Conservation (phyloP, 2,329 filamentous ascomycete species). For the Penicillium palitans region DNA sequence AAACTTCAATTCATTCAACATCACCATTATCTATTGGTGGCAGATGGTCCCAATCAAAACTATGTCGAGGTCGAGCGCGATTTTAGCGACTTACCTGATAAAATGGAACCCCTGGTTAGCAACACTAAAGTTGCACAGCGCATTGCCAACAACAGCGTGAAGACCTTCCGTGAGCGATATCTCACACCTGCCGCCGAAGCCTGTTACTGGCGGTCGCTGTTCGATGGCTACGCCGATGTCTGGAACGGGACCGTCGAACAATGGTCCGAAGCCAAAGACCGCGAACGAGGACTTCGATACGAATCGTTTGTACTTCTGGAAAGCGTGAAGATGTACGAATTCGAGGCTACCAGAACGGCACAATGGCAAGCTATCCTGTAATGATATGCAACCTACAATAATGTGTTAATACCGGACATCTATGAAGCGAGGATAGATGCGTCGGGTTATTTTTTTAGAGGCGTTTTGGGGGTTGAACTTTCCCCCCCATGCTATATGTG, state of each 20-base stretch:
- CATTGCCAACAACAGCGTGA: conserved; percentile 51
- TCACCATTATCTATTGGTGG: conserved; percentile 47
- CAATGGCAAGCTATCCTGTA: conserved; percentile 3
- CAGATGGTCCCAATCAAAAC: conserved; percentile 49
- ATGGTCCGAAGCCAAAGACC: conserved; percentile 12
- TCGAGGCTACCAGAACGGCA: conserved; percentile 13
- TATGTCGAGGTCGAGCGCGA: conserved; percentile 50
- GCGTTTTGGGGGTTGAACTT: not conserved
- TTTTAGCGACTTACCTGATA: conserved; percentile 56
- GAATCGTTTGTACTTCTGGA: conserved; percentile 36
- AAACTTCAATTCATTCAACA: conserved; percentile 51
- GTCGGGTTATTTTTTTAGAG: not conserved
- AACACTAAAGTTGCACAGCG: conserved; percentile 41
- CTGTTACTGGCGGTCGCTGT: conserved; percentile 53
- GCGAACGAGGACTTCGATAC: conserved; percentile 30
- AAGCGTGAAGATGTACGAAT: conserved; percentile 30
- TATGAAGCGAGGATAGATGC: not conserved
- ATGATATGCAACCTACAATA: not conserved
- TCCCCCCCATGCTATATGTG: not conserved
- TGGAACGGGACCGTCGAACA: conserved; percentile 23
- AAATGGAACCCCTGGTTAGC: conserved; percentile 40
- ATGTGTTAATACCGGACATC: not conserved
- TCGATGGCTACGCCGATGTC: conserved; percentile 34
- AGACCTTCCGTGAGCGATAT: conserved; percentile 51
- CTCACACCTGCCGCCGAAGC: conserved; percentile 53